Evolutionary conservation across 345 rosid species (phyloP).

Genomic region (Isatis tinctoria): DNA sequence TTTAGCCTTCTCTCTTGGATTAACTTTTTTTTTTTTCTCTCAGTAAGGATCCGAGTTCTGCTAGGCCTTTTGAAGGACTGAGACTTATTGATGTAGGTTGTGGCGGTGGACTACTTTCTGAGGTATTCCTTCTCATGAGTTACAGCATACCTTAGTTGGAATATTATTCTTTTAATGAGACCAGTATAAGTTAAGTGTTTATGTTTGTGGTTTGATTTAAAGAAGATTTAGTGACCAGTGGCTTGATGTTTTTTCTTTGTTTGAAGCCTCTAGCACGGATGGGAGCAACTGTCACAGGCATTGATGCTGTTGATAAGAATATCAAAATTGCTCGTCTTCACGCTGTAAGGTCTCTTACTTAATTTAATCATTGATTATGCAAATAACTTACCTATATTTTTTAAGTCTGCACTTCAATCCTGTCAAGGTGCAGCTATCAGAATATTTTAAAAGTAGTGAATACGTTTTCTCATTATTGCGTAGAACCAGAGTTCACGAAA

Average conservation of each 20-base stretch:
- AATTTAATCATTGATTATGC: background rate
- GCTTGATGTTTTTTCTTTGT: slow-evolving; percentile 23
- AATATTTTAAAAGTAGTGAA: background rate
- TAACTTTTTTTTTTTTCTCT: slow-evolving; percentile 9
- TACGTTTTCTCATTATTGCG: background rate
- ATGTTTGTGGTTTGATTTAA: background rate
- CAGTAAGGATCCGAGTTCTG: slow-evolving; percentile 68
- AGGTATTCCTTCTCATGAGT: slow-evolving; percentile 42
- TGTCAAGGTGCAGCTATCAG: background rate
- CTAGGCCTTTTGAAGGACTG: slow-evolving; percentile 86
- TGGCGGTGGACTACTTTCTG: slow-evolving; percentile 94
- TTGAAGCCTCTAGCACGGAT: slow-evolving; percentile 92
- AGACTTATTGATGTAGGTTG: slow-evolving; percentile 80
- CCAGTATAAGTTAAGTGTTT: background rate
- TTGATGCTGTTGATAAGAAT: slow-evolving; percentile 94
- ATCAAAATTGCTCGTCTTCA: slow-evolving; percentile 85
- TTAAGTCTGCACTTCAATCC: background rate
- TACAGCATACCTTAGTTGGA: background rate
- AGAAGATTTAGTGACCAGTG: background rate
- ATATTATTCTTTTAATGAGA: background rate
- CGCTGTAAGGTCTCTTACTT: slow-evolving; percentile 58
- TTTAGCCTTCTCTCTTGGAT: background rate
- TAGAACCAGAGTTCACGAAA: background rate
- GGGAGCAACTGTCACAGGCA: slow-evolving; percentile 93
- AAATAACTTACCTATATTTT: background rate